Percentiles rank a stretch among this genome's conserved stretches.
These are phyloP conservation scores for Exutisphaerella laricina DNA, from an alignment of 2,329 filamentous ascomycete genomes.

Conservation along the genomic window DNA sequence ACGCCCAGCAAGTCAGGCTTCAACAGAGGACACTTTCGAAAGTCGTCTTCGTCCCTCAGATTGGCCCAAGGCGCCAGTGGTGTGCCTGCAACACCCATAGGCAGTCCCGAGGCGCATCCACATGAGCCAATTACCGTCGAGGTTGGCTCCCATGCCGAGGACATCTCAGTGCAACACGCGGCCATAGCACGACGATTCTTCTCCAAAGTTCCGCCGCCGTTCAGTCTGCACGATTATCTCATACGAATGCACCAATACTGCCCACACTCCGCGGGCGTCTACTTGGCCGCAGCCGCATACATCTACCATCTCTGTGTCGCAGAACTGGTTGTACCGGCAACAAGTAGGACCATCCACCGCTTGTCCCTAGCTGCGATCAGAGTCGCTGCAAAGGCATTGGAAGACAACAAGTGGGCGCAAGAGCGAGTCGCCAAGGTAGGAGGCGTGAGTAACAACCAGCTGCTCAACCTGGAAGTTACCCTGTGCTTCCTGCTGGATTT, in stretches of 20 bases:
- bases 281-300: slow-evolving; percentile 82
- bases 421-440: slow-evolving; percentile 79
- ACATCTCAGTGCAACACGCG: slow-evolving; percentile 70
- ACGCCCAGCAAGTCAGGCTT: slow-evolving; percentile 5
- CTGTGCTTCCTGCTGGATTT: slow-evolving; percentile 66
- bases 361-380: slow-evolving; percentile 76
- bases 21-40: slow-evolving; percentile 36
- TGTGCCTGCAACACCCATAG: slow-evolving; percentile 18
- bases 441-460: slow-evolving; percentile 74
- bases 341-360: slow-evolving; percentile 77
- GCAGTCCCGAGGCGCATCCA: slow-evolving; percentile 46
- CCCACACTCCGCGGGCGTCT: slow-evolving; percentile 88
- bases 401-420: slow-evolving; percentile 85
- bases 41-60: slow-evolving; percentile 38
- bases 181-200: slow-evolving; percentile 91
- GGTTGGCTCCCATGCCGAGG: slow-evolving; percentile 61
- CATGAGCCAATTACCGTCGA: slow-evolving; percentile 44
- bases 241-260: slow-evolving; percentile 83
- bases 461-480: slow-evolving; percentile 80
- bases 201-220: slow-evolving; percentile 78
- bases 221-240: slow-evolving; percentile 78
- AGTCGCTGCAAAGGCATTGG: slow-evolving; percentile 90
- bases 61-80: slow-evolving; percentile 34
- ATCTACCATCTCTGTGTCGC: slow-evolving; percentile 75
- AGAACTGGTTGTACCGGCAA: slow-evolving; percentile 70